Evolutionary conservation across 108 stramenopile species (phyloP).

Genomic region (Epithemia pelagica): DNA sequence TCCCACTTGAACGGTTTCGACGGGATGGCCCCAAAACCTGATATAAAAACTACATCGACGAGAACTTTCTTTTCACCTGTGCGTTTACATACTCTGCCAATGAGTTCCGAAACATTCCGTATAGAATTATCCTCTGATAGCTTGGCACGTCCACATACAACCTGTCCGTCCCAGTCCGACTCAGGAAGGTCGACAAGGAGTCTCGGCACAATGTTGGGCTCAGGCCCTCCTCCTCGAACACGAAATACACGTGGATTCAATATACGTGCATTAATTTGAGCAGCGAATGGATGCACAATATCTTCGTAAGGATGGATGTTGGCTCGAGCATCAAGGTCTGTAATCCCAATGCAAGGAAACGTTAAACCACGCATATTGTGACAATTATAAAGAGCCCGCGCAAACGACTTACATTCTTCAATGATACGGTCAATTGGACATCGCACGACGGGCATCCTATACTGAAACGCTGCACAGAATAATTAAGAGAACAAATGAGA

Average conservation of each 20-base stretch:
- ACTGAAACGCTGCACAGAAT: not conserved
- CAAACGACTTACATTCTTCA: no score
- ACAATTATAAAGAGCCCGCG: not conserved
- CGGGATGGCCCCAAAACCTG: not conserved
- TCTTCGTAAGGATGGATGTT: not conserved
- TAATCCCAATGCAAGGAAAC: not conserved
- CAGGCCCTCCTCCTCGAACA: not conserved
- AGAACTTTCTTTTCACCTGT: not conserved
- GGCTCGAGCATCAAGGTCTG: not conserved
- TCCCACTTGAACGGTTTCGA: not conserved
- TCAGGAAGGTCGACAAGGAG: not conserved
- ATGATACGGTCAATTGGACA: slow-evolving; percentile 1
- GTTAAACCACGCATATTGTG: not conserved
- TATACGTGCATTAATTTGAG: not conserved
- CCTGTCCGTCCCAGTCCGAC: not conserved
- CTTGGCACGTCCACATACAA: not conserved
- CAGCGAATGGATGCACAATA: not conserved
- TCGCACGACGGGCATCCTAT: not conserved
- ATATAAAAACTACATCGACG: not conserved
- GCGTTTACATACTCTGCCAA: no score
- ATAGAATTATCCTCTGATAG: no score
- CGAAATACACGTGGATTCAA: not conserved
- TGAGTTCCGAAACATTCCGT: no score
- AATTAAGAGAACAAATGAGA: not conserved
- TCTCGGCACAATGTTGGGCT: no score